phyloP scores from a whole-genome alignment of 768 basidiomycete species.

The Rhizopogon vinicolor region DNA sequence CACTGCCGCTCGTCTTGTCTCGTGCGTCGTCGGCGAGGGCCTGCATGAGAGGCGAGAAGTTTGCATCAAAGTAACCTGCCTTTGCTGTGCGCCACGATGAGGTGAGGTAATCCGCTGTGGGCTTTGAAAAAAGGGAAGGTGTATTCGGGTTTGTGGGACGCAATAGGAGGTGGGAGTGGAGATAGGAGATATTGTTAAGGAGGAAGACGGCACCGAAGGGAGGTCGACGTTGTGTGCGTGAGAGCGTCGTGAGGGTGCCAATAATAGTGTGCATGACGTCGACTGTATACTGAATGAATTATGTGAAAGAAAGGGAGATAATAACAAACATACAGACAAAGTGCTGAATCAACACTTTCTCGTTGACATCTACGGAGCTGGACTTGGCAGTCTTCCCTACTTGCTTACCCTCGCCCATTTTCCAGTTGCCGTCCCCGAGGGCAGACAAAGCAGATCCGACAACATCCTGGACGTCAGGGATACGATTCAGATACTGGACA shows the following conservation, averaged over 20 bases:
- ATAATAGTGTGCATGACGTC: conserved; percentile 71
- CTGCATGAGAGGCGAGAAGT: conserved; percentile 76
- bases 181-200: conserved; percentile 73
- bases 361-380: conserved; percentile 44
- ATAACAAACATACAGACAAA: conserved; percentile 53
- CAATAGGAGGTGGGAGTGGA: conserved; percentile 55
- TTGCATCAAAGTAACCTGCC: conserved; percentile 79
- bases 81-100: conserved; percentile 78
- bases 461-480: conserved; percentile 67
- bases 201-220: conserved; percentile 73
- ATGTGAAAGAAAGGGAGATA: not conserved
- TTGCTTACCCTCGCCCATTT: conserved; percentile 80
- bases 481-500: conserved; percentile 59
- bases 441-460: conserved; percentile 61
- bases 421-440: conserved; percentile 88
- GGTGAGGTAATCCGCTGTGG: conserved; percentile 57
- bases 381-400: conserved; percentile 45
- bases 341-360: conserved; percentile 64
- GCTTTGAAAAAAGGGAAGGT: conserved; percentile 50
- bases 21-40: conserved; percentile 43
- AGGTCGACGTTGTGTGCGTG: conserved; percentile 54
- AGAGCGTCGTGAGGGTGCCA: conserved; percentile 56
- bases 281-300: conserved; percentile 34
- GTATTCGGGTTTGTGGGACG: conserved; percentile 45
- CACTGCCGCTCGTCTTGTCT: conserved; percentile 42